Percentiles rank a stretch among this genome's conserved stretches.
phyloP scores from a whole-genome alignment of 1,139 yeast genomes.

The Kodamaea sp. region DNA sequence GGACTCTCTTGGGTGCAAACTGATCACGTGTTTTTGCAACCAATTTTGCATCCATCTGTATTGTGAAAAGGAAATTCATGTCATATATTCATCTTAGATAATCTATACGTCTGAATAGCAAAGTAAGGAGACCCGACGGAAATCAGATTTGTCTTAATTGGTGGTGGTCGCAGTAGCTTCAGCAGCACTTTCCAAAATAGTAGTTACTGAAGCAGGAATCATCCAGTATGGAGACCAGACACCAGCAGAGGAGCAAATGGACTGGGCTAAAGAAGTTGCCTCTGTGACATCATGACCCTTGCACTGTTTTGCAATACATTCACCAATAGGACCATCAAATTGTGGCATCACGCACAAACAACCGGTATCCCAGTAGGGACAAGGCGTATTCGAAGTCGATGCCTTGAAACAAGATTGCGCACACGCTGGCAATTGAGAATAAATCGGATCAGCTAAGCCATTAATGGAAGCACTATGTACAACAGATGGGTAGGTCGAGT shows the following conservation, averaged over 20 bases:
- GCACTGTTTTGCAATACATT: conserved; percentile 44
- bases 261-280: conserved; percentile 41
- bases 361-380: conserved; percentile 57
- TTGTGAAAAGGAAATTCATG: too few relatives aligned
- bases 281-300: conserved; percentile 28
- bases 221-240: conserved; percentile 41
- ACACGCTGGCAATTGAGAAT: conserved; percentile 40
- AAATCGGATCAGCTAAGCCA: conserved; percentile 54
- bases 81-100: too few relatives aligned
- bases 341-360: conserved; percentile 53
- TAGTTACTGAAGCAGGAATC: conserved; percentile 36
- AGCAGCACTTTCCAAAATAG: conserved; percentile 28
- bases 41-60: too few relatives aligned
- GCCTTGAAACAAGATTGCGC: conserved; percentile 39
- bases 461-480: conserved; percentile 50
- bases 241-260: conserved; percentile 46
- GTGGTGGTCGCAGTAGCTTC: conserved; percentile 12
- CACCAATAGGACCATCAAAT: conserved; percentile 44
- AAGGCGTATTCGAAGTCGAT: conserved; percentile 33
- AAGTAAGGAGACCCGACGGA: too few relatives aligned
- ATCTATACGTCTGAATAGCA: too few relatives aligned
- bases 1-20: too few relatives aligned
- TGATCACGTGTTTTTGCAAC: too few relatives aligned
- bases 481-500: conserved; percentile 45
- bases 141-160: background rate